Percentiles rank a stretch among this genome's conserved stretches.
phyloP scores from a whole-genome alignment of 148 eudicot genomes.

The Chenopodium quinoa region DNA sequence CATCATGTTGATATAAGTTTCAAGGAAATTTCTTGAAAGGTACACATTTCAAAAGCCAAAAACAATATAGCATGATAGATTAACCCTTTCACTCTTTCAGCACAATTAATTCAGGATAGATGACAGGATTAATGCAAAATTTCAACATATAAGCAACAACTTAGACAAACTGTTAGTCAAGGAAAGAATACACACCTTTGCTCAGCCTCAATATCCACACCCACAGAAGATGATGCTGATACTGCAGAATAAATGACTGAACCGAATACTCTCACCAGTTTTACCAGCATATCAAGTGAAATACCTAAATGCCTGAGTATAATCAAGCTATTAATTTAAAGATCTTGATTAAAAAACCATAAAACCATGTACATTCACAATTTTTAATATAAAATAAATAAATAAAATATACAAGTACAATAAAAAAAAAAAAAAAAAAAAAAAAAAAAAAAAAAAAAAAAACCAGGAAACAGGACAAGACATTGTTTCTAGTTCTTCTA shows the following conservation, averaged over 20 bases:
- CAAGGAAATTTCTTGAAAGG: not conserved
- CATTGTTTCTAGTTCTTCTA: too few species aligned
- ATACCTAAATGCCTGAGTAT: slow-evolving; percentile 67
- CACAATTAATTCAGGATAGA: not conserved
- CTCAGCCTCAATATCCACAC: slow-evolving; percentile 97
- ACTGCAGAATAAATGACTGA: slow-evolving; percentile 79
- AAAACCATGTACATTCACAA: too few species aligned
- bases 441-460: not conserved
- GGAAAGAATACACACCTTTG: slow-evolving; percentile 54
- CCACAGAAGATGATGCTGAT: slow-evolving; percentile 83
- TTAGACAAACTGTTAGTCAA: not conserved
- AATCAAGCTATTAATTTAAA: slow-evolving; percentile 14
- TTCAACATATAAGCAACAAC: not conserved
- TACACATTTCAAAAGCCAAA: not conserved
- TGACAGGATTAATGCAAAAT: not conserved
- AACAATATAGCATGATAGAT: not conserved
- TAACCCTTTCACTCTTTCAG: not conserved
- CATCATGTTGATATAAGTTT: too few species aligned
- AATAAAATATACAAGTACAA: too few species aligned
- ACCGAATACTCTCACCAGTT: slow-evolving; percentile 89
- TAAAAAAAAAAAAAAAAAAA: too few species aligned
- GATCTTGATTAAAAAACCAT: not conserved
- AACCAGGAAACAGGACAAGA: too few species aligned
- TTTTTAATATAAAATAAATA: too few species aligned
- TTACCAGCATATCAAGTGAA: slow-evolving; percentile 80